A percentile compares a stretch with the other conserved stretches of the same genome.
These are phyloP conservation scores for Helotiales sp. DNA, from an alignment of 2,329 filamentous ascomycete genomes.

Conservation along the genomic window DNA sequence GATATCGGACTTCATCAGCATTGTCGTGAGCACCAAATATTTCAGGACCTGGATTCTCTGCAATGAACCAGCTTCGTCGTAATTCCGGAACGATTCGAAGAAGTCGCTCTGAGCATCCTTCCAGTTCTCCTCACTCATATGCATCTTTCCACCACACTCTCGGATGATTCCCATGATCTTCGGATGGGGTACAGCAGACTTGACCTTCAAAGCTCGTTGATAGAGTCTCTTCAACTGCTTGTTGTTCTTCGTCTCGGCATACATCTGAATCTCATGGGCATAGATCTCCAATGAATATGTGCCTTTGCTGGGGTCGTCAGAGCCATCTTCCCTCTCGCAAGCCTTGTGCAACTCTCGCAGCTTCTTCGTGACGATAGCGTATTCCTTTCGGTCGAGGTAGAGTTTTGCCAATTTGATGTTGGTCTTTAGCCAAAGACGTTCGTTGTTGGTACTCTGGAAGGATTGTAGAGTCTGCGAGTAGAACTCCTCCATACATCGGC, in stretches of 20 bases:
- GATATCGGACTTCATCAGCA: conserved; percentile 98
- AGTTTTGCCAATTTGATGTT: conserved; percentile 96
- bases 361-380: conserved; percentile 78
- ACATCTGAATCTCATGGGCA: conserved; percentile 98
- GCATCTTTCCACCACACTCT: conserved; percentile 99
- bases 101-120: conserved; percentile 96
- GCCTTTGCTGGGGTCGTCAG: conserved; percentile 91
- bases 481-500: conserved; percentile 89
- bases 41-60: conserved; percentile 97
- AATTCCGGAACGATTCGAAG: conserved; percentile 98
- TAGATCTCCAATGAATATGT: conserved; percentile 97
- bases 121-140: conserved; percentile 99
- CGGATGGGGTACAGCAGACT: conserved; percentile 96
- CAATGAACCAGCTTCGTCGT: conserved; percentile 95
- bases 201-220: conserved; percentile 86
- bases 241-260: conserved; percentile 94
- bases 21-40: conserved; percentile 93
- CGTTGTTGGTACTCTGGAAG: conserved; percentile 97
- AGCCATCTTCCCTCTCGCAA: conserved; percentile 85
- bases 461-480: conserved; percentile 92
- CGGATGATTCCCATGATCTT: conserved; percentile 99
- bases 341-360: conserved; percentile 86
- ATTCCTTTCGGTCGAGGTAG: conserved; percentile 90
- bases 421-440: conserved; percentile 95
- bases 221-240: conserved; percentile 94